phyloP scores from a whole-genome alignment of 805 yeast genomes.

The Priceomyces haplophilus region DNA sequence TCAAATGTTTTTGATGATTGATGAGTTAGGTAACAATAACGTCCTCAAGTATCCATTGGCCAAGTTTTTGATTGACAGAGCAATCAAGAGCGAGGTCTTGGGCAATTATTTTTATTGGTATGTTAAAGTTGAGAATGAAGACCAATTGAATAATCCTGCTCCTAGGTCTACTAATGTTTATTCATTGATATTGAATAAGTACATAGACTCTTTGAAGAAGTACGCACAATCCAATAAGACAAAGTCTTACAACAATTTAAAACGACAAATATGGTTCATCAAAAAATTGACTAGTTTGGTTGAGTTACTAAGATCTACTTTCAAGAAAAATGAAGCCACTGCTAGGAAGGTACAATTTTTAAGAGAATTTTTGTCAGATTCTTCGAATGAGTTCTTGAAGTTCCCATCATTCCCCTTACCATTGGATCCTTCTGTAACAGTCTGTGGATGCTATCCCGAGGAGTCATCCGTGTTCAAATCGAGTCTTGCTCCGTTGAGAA shows the following conservation, averaged over 20 bases:
- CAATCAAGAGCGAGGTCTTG: constrained; percentile 59
- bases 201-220: constrained; percentile 35
- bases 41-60: constrained; percentile 59
- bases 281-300: constrained; percentile 64
- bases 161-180: constrained; percentile 23
- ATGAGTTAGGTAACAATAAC: constrained; percentile 15
- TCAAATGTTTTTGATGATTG: constrained; percentile 16
- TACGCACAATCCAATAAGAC: constrained; percentile 25
- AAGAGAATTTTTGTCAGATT: constrained; percentile 52
- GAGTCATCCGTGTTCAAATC: constrained; percentile 88
- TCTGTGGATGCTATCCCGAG: constrained; percentile 74
- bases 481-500: constrained; percentile 82
- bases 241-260: constrained; percentile 39
- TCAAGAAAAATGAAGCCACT: constrained; percentile 67
- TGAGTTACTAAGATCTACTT: constrained; percentile 51
- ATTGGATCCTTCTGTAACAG: constrained; percentile 71
- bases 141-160: constrained; percentile 31
- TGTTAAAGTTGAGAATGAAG: constrained; percentile 82
- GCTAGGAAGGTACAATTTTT: constrained; percentile 70
- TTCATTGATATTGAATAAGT: constrained; percentile 36
- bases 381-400: constrained; percentile 36
- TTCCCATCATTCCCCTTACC: constrained; percentile 69
- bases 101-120: constrained; percentile 92
- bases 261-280: constrained; percentile 68
- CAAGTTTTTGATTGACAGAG: constrained; percentile 69